Base-by-base conservation (phyloP, 2,329 filamentous ascomycete genomes). In the Calonectria pteridis region DNA sequence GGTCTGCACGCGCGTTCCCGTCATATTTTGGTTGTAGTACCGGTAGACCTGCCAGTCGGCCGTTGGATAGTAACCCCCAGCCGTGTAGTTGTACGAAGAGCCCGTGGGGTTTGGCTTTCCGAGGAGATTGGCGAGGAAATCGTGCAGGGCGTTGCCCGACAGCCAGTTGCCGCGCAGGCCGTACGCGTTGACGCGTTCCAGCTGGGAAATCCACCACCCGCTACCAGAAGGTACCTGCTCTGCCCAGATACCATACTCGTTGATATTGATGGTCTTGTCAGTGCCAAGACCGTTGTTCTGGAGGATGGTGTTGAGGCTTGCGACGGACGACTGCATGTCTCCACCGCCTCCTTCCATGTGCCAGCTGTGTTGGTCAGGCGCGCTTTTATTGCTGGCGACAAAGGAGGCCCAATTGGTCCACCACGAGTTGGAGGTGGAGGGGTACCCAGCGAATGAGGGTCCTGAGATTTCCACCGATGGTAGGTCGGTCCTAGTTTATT, bases 161-260 rank as follows among this genome's bases (percentile, higher is more conserved):
- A 83, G 83, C 87, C 87, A 89, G 73, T 89, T 88, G 0, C 85
- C 87, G 4, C 87, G 83, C 0, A 89, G 79, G 0, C 87, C 87
- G 11, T 79, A 76, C 5, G 84, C 77, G 69, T 88, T 83, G 77
- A 84, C 80, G 0, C 88, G 83, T 72, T 89, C 88, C 1, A 89
- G 83, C 29, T 85, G 86, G 2, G 84, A 78, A 40, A 89, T 86
- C 81, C 85, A 89, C 82, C 84, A 89, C 0, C 84, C 87, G 1
- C 84, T 80, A 6, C 81, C 83, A 0, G 84, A 79, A 0, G 87
- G 85, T 11, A 84, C 81, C 68, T 89, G 85, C 74, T 89, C 85
- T 9, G 74, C 74, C 26, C 77, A 81, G 1, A 77, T 78, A 4
- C 81, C 87, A 73, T 89, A 89, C 74, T 89, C 88, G 73, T 89